Conservation (phyloP, 2,329 filamentous ascomycete genomes). For the Hypoxylon sp. region DNA sequence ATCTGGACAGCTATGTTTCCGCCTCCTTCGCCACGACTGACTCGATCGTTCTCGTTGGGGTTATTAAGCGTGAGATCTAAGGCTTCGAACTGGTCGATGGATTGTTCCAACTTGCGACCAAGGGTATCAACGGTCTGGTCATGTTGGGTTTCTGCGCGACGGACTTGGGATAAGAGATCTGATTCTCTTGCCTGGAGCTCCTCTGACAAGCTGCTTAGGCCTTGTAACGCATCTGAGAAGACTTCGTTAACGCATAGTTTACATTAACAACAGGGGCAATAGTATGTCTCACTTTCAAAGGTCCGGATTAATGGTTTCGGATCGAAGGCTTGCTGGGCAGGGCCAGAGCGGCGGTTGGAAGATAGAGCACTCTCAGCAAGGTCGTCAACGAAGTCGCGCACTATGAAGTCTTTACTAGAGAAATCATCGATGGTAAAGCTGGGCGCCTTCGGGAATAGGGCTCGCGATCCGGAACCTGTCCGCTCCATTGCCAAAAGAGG, state of each 20-base stretch:
- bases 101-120: constrained; percentile 90
- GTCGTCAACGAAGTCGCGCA: constrained; percentile 96
- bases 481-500: constrained; percentile 59
- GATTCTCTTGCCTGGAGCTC: constrained; percentile 93
- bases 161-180: constrained; percentile 89
- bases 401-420: constrained; percentile 93
- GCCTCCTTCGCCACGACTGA: constrained; percentile 70
- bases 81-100: constrained; percentile 91
- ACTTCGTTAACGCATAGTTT: constrained; percentile 46
- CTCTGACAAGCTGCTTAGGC: constrained; percentile 79
- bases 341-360: constrained; percentile 82
- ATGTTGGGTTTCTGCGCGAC: constrained; percentile 92
- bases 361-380: constrained; percentile 88
- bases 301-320: constrained; percentile 96
- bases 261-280: neutral
- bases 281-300: constrained; percentile 77
- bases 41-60: constrained; percentile 62
- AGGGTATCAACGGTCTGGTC: constrained; percentile 90
- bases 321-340: constrained; percentile 80
- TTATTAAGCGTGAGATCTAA: constrained; percentile 87
- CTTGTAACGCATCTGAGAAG: constrained; percentile 72
- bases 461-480: constrained; percentile 67
- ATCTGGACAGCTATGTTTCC: constrained; percentile 96
- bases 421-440: constrained; percentile 91
- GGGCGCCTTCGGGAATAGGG: constrained; percentile 83